Evolutionary conservation across 139 green algal genomes (phyloP), one percentile per base, ranked within the genome.

Genomic region (Coccomyxa sp.): DNA sequence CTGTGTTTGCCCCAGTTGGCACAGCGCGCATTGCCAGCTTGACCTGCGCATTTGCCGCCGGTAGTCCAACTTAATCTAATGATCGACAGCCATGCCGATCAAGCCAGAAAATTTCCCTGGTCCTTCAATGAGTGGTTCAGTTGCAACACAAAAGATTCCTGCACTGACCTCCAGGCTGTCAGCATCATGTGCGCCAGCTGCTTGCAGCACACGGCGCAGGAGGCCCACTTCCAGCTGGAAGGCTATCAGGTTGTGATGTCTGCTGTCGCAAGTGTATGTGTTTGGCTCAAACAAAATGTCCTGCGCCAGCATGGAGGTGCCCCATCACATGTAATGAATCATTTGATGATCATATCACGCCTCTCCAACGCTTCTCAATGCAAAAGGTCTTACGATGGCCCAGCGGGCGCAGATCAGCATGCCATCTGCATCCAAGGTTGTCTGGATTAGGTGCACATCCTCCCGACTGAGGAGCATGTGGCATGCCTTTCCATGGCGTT

Each of bases 401-500:
- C 94, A 89, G n/a, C 89, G 85, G 0, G 89, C 91, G 9, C 88
- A 86, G 28, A 94, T 90, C 12, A 90, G 89, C 58, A 93, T 82
- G 30, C 93, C 93, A 82, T 97, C 93, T 13, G 93, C 89, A 59
- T 94, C 87, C 18, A 89, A 13, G 16, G 79, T 77, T 27, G 86
- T 91, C 85, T 97, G 93, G 0, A 97, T 78, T 11, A 97, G 76
- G 79, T 92, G 85, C 15, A 95, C 31, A 18, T 95, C 89, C 27
- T 92, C 85, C 0, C 84, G 81, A 0, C 86, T 68, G 45, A 97
- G 79, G 45, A 97, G 86, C 31, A 96, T 58, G 68, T 94, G 86
- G 82, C 86, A 91, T 10, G 88, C 86, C 85, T 97, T 97, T 59
- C 93, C 93, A 84, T 94, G 90, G 79, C 96, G 96, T 32, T 97